Conservation (phyloP, 441 rosid genomes). For the Bocquillonia castaneifolia region DNA sequence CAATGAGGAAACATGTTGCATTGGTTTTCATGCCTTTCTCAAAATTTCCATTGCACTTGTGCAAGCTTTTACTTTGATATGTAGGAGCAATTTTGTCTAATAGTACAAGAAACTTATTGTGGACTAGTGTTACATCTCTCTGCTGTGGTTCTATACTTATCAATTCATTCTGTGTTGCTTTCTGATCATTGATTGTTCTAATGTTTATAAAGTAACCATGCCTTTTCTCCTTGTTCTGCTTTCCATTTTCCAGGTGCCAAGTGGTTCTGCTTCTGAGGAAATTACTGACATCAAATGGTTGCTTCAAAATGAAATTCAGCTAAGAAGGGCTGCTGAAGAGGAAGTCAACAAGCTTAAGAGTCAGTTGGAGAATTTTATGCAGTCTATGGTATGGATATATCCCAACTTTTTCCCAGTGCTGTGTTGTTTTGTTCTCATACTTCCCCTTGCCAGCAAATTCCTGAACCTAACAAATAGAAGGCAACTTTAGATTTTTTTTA, state of each 20-base stretch:
- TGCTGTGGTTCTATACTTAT: neutral
- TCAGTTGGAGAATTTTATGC: conserved; percentile 49
- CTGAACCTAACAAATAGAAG: neutral
- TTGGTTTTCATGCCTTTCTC: neutral
- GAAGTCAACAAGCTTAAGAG: conserved; percentile 62
- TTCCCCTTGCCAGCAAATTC: neutral
- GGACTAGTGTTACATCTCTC: conserved; percentile 11
- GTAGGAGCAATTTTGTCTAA: neutral
- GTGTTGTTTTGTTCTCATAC: neutral
- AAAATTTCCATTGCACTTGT: conserved; percentile 1
- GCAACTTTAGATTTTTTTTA: conserved; percentile 13
- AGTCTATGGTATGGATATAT: conserved; percentile 52
- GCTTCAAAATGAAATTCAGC: conserved; percentile 67
- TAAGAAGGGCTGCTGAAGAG: conserved; percentile 76
- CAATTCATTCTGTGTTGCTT: neutral
- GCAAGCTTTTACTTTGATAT: neutral
- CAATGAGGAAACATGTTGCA: neutral
- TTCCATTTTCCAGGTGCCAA: conserved; percentile 38
- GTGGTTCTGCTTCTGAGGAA: conserved; percentile 44
- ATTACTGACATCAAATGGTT: conserved; percentile 50
- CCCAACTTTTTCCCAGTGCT: conserved; percentile 15
- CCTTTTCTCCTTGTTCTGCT: conserved; percentile 2
- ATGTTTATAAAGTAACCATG: neutral
- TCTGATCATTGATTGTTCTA: conserved; percentile 1
- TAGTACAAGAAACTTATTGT: neutral